These are phyloP conservation scores for Cnidoscolus chayamansa DNA, from an alignment of 441 rosid species.

Conservation along the genomic window DNA sequence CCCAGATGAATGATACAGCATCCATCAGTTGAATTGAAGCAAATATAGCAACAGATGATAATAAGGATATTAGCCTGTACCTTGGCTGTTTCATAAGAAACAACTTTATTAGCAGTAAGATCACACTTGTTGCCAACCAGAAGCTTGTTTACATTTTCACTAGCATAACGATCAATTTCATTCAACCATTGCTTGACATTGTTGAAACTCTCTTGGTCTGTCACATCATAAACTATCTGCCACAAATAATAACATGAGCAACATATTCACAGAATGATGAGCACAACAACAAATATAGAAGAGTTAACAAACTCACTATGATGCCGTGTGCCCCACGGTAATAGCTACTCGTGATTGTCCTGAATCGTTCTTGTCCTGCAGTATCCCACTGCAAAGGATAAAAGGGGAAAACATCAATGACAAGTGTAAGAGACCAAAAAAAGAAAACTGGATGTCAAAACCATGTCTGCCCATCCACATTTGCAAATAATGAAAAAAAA, in stretches of 20 bases:
- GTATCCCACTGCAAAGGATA: conserved; percentile 50
- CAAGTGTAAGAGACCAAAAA: neutral
- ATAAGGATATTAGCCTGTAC: conserved; percentile 30
- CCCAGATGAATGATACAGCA: neutral
- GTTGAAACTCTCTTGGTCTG: conserved; percentile 77
- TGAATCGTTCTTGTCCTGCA: conserved; percentile 63
- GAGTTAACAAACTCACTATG: conserved; percentile 33
- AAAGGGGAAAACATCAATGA: neutral
- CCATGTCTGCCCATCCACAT: neutral
- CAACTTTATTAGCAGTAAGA: conserved; percentile 60
- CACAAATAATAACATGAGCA: neutral
- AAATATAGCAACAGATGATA: neutral
- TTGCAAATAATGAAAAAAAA: neutral
- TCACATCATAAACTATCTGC: conserved; percentile 70
- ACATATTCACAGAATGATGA: neutral
- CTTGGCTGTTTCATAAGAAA: conserved; percentile 63
- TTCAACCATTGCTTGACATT: conserved; percentile 77
- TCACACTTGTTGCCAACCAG: conserved; percentile 69
- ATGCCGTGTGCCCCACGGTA: conserved; percentile 65
- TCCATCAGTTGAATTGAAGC: neutral
- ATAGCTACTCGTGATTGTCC: conserved; percentile 66
- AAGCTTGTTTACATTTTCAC: conserved; percentile 69
- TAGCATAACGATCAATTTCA: conserved; percentile 77
- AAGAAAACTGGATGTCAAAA: neutral
- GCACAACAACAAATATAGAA: neutral